Base-by-base conservation (phyloP, 345 rosid species). In the Sonneratia alba region DNA sequence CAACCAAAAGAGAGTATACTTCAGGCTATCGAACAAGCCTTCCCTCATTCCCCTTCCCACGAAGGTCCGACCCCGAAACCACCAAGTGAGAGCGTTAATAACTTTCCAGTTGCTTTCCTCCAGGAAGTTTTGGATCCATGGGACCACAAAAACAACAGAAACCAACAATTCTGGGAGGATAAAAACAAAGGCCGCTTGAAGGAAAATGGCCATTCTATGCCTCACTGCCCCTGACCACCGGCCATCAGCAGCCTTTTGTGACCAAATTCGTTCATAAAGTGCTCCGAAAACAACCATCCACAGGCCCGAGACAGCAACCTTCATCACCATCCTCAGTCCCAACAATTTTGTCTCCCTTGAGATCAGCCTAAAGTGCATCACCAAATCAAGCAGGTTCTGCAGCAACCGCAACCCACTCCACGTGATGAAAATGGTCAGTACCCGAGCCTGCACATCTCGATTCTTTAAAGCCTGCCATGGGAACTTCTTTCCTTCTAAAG, bases 81-180 rank as follows among this genome's bases (percentile, higher is more conserved):
- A 81, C 87, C 87, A 84, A 3, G 81, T 74, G 22, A 81, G 53
- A 68, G 72, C 3, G 47, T 72, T 43, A 68, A 81, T 76, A 45
- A 81, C 80, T 78, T 79, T 84, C 96, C 96, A 94, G 69, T 94
- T 87, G 57, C 85, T 86, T 81, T 78, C 91, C 86, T 94, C 98
- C 38, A 94, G 77, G 72, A 94, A 88, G 74, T 94, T 94, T 83
- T 94, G 84, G 43, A 94, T 79, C 97, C 96, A 94, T 27, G 98
- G 98, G 76, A 94, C 49, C 16, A 94, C 11, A 79, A 94, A 87
- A 71, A 94, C 76, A 64, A 78, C 91, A 82, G 86, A 22, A 34
- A 95, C 96, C 82, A 91, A 71, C 27, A 91, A 51, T 79, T 94
- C 98, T 0, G 98, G 97, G 70, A 85, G 48, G 57, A 90, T 74